Evolutionary conservation across 352 stramenopile genomes (phyloP).

Genomic region (Globisporangium sylvaticum): DNA sequence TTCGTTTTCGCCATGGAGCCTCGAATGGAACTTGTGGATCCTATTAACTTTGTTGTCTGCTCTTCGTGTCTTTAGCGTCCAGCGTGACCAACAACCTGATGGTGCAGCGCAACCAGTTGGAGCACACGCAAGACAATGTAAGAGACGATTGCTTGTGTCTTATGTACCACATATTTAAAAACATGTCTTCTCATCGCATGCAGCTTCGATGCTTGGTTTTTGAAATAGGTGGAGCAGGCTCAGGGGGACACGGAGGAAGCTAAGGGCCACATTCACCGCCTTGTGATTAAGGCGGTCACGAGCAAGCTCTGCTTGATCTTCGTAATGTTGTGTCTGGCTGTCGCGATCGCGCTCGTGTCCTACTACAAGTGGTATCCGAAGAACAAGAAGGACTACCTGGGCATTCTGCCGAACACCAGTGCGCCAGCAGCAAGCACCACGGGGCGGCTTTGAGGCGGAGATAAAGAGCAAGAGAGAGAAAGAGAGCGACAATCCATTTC

Average conservation of each 20-base stretch:
- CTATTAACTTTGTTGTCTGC: neutral
- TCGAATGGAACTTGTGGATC: neutral
- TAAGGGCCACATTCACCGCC: conserved; percentile 42
- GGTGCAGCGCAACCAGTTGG: conserved; percentile 62
- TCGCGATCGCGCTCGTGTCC: conserved; percentile 57
- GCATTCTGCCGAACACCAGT: conserved; percentile 33
- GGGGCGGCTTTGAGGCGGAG: neutral
- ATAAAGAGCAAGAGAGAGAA: neutral
- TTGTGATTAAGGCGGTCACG: conserved; percentile 57
- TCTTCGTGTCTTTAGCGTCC: conserved; percentile 25
- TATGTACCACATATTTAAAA: neutral
- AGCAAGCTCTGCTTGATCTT: conserved; percentile 58
- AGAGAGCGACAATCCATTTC: neutral
- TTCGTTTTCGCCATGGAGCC: neutral
- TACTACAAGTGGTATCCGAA: conserved; percentile 80
- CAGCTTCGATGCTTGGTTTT: neutral
- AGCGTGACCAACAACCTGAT: conserved; percentile 72
- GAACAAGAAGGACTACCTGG: conserved; percentile 66
- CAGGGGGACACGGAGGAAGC: conserved; percentile 64
- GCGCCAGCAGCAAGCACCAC: conserved; percentile 1
- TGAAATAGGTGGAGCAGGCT: conserved; percentile 46
- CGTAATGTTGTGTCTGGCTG: conserved; percentile 51
- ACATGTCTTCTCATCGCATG: neutral
- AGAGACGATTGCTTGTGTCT: conserved; percentile 3
- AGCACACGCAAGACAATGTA: conserved; percentile 60